Conservation (phyloP, 208 protist genomes). For the Endotrypanum monterogeii region DNA sequence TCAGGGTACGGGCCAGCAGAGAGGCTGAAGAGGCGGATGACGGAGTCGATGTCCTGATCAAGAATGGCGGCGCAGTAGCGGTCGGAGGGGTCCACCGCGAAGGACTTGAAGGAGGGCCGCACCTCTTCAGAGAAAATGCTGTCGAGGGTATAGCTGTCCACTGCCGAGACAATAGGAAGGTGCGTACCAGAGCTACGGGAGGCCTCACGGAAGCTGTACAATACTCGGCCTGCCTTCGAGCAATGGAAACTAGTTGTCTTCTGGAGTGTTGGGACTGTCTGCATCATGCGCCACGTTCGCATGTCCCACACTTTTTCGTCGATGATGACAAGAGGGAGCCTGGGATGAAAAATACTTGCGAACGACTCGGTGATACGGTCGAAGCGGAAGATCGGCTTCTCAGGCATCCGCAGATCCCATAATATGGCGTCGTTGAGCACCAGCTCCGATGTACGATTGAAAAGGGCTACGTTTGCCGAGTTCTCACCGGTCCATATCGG, state of each 20-base stretch:
- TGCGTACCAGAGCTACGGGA: slow-evolving; percentile 35
- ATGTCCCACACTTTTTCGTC: slow-evolving; percentile 91
- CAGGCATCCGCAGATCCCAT: slow-evolving; percentile 76
- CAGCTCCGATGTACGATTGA: slow-evolving; percentile 73
- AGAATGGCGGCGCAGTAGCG: slow-evolving; percentile 86
- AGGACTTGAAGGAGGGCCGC: slow-evolving; percentile 65
- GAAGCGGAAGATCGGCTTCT: slow-evolving; percentile 81
- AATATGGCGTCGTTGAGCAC: slow-evolving; percentile 86
- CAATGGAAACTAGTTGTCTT: slow-evolving; percentile 78
- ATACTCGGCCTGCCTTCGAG: slow-evolving; percentile 43
- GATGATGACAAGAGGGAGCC: slow-evolving; percentile 70
- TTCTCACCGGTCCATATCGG: slow-evolving; percentile 74
- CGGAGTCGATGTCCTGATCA: slow-evolving; percentile 57
- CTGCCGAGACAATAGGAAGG: slow-evolving; percentile 66
- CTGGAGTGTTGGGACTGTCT: slow-evolving; percentile 72
- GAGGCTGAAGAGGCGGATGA: slow-evolving; percentile 78
- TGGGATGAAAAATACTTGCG: slow-evolving; percentile 80
- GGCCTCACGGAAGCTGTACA: slow-evolving; percentile 82
- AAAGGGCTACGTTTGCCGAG: slow-evolving; percentile 71
- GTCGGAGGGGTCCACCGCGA: slow-evolving; percentile 82
- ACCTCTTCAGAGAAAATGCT: slow-evolving; percentile 82
- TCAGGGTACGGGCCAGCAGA: slow-evolving; percentile 75
- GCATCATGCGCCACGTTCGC: slow-evolving; percentile 69
- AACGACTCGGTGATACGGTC: slow-evolving; percentile 87
- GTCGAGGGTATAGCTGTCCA: slow-evolving; percentile 82